These are phyloP conservation scores for Paratinospora sagittata DNA, from an alignment of 164 flowering plant species.

Conservation along the genomic window DNA sequence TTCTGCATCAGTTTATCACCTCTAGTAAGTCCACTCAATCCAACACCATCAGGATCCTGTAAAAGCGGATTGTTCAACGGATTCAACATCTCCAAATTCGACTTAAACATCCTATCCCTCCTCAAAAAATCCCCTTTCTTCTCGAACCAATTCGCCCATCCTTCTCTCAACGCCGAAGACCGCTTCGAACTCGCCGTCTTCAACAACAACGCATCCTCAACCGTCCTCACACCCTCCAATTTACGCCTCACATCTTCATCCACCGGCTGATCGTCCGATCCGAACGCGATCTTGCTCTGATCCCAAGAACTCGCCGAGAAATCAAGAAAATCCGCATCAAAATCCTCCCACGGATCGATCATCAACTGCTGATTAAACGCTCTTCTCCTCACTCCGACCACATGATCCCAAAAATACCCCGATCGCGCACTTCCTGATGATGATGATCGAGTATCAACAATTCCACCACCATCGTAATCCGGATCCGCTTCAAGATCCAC, in stretches of 20 bases:
- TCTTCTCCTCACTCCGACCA: conserved; percentile 45
- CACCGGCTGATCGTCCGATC: conserved; percentile 77
- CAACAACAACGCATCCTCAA: conserved; percentile 83
- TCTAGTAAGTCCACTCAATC: conserved; percentile 54
- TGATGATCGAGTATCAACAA: not conserved
- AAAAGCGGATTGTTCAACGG: conserved; percentile 74
- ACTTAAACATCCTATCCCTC: conserved; percentile 79
- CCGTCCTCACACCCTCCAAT: conserved; percentile 34
- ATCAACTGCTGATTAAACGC: conserved; percentile 50
- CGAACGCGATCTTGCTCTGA: conserved; percentile 40
- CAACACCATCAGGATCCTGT: conserved; percentile 88
- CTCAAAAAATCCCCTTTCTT: conserved; percentile 73
- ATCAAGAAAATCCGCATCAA: conserved; percentile 11
- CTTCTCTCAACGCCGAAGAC: conserved; percentile 64
- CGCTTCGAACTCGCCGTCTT: conserved; percentile 27
- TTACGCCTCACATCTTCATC: conserved; percentile 63
- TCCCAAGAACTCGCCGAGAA: conserved; percentile 22
- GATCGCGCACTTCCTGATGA: conserved; percentile 14
- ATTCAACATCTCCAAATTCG: conserved; percentile 72
- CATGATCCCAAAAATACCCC: conserved; percentile 63
- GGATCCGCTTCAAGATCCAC: conserved; percentile 27
- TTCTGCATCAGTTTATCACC: conserved; percentile 71
- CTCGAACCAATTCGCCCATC: conserved; percentile 96
- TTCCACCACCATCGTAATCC: conserved; percentile 6
- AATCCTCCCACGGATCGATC: conserved; percentile 64